Evolutionary conservation across 2,329 filamentous ascomycete species (phyloP).

Genomic region (Scedosporium apiospermum): DNA sequence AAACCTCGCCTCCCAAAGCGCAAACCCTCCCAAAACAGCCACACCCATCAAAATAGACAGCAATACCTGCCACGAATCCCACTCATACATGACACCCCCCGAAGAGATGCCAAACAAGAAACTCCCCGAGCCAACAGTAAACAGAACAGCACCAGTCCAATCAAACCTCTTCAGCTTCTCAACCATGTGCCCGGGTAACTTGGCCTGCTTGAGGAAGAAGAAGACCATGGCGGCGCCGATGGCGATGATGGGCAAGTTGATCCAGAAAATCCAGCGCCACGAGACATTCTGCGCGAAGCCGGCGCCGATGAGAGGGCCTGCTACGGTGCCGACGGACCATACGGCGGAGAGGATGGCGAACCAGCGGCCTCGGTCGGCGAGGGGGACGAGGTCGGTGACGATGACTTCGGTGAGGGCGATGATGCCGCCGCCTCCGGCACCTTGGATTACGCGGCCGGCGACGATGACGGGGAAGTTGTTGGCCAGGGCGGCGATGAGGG

Average conservation of each 20-base stretch:
- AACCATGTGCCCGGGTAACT: slow-evolving; percentile 11
- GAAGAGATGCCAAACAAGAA: slow-evolving; percentile 35
- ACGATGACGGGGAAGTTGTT: slow-evolving; percentile 20
- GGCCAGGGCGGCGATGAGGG: slow-evolving; percentile 25
- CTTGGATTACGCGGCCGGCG: slow-evolving; percentile 23
- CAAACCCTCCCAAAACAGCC: slow-evolving; percentile 39
- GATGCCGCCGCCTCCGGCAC: slow-evolving; percentile 24
- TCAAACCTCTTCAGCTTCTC: slow-evolving; percentile 35
- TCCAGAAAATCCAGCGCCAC: slow-evolving; percentile 27
- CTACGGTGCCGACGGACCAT: slow-evolving; percentile 46
- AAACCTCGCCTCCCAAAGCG: slow-evolving; percentile 42
- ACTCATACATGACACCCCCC: slow-evolving; percentile 56
- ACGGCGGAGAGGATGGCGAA: slow-evolving; percentile 28
- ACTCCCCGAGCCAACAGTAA: slow-evolving; percentile 47
- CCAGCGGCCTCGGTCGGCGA: slow-evolving; percentile 30
- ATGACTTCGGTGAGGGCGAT: slow-evolving; percentile 23
- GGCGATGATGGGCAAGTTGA: slow-evolving; percentile 22
- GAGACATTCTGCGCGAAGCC: slow-evolving; percentile 14
- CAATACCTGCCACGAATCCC: slow-evolving; percentile 52
- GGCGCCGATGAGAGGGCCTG: slow-evolving; percentile 17
- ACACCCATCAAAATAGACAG: slow-evolving; percentile 50
- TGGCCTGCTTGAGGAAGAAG: slow-evolving; percentile 16
- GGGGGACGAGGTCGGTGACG: slow-evolving; percentile 28
- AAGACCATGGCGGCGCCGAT: slow-evolving; percentile 14
- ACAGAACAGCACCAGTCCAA: slow-evolving; percentile 52